phyloP scores from a whole-genome alignment of 2,329 filamentous ascomycete species.

The Rugonectria rugulosa region DNA sequence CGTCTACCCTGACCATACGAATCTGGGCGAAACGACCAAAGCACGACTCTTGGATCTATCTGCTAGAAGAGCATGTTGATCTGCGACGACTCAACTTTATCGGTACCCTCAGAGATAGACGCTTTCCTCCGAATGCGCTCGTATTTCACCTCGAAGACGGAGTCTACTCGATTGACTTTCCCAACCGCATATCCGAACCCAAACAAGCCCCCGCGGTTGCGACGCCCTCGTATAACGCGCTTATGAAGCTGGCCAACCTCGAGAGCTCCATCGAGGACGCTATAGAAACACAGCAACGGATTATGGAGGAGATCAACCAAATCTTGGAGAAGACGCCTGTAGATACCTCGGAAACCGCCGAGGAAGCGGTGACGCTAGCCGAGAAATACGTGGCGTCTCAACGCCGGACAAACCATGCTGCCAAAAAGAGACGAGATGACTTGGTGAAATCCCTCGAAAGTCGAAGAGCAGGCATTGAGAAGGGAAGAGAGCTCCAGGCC shows the following conservation, averaged over 20 bases:
- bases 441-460: slow-evolving; percentile 70
- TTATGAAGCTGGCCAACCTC: slow-evolving; percentile 88
- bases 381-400: slow-evolving; percentile 67
- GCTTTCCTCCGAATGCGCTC: slow-evolving; percentile 82
- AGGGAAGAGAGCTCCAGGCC: slow-evolving; percentile 67
- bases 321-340: slow-evolving; percentile 54
- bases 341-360: slow-evolving; percentile 55
- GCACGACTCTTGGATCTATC: slow-evolving; percentile 61
- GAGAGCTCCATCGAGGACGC: slow-evolving; percentile 93
- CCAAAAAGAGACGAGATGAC: slow-evolving; percentile 70
- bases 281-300: slow-evolving; percentile 74
- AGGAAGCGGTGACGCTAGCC: slow-evolving; percentile 57
- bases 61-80: slow-evolving; percentile 77
- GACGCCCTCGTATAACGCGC: slow-evolving; percentile 83
- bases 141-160: slow-evolving; percentile 88
- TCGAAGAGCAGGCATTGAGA: slow-evolving; percentile 71
- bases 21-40: slow-evolving; percentile 73
- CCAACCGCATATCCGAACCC: slow-evolving; percentile 56
- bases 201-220: slow-evolving; percentile 60
- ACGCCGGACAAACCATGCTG: slow-evolving; percentile 68
- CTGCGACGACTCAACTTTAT: slow-evolving; percentile 80
- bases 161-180: slow-evolving; percentile 81
- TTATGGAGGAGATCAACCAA: slow-evolving; percentile 80
- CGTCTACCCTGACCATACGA: slow-evolving; percentile 70
- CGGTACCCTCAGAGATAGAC: slow-evolving; percentile 72